Evolutionary conservation across 495 filamentous ascomycete genomes (phyloP).

Genomic region (Penicillium parvum): DNA sequence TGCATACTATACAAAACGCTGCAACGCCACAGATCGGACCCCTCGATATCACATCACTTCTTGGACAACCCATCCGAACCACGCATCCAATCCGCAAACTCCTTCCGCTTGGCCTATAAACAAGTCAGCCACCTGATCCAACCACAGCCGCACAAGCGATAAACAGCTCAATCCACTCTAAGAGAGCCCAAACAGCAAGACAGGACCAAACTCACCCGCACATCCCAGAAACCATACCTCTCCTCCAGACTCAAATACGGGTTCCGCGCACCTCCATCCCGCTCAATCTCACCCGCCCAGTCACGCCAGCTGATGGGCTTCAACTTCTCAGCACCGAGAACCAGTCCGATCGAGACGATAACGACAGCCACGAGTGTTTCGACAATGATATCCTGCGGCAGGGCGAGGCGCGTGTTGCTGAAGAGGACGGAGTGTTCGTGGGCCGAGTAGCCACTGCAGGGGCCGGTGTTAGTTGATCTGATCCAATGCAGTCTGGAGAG

Average conservation of each 20-base stretch:
- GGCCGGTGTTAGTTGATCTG: background rate
- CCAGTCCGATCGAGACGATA: constrained; percentile 65
- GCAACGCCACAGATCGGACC: background rate
- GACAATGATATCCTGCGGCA: constrained; percentile 68
- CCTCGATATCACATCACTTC: constrained; percentile 13
- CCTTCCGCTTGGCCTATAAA: constrained; percentile 64
- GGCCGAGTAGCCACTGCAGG: constrained; percentile 72
- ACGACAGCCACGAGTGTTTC: constrained; percentile 61
- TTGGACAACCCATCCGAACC: constrained; percentile 28
- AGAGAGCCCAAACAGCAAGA: constrained; percentile 40
- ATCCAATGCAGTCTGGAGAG: too few species aligned
- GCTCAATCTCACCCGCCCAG: constrained; percentile 80
- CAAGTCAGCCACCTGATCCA: too few species aligned
- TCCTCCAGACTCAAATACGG: constrained; percentile 53
- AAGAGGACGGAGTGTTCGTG: constrained; percentile 74
- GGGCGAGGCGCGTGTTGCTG: constrained; percentile 50
- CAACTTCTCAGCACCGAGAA: constrained; percentile 62
- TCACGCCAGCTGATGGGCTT: constrained; percentile 76
- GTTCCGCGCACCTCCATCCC: constrained; percentile 51
- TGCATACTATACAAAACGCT: constrained; percentile 22
- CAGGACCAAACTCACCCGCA: constrained; percentile 52
- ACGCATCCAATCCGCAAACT: constrained; percentile 72
- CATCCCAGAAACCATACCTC: constrained; percentile 64
- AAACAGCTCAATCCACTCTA: constrained; percentile 5
- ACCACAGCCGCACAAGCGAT: too few species aligned